These are phyloP conservation scores for Penicillium cosmopolitanum DNA, from an alignment of 495 filamentous ascomycete genomes.

Conservation along the genomic window DNA sequence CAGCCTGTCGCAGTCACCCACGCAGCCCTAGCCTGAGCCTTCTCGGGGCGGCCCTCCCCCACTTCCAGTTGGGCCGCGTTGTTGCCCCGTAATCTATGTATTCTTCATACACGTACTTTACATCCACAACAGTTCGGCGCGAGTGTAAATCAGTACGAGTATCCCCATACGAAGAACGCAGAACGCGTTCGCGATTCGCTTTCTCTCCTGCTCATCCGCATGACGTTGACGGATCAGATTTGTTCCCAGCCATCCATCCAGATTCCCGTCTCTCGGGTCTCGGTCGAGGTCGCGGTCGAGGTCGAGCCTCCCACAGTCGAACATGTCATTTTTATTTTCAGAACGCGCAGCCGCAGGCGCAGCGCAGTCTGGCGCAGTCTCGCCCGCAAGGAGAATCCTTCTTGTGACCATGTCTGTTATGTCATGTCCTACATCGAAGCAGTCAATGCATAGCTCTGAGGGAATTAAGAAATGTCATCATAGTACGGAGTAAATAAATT, in stretches of 20 bases:
- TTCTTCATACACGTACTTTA: constrained; percentile 1
- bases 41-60: constrained; percentile 2
- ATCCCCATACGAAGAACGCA: neutral
- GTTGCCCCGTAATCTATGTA: neutral
- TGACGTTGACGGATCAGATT: constrained; percentile 12
- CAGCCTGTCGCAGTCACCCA: constrained; percentile 26
- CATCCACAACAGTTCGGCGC: neutral
- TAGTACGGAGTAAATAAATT: too few relatives aligned
- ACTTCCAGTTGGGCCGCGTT: constrained; percentile 24
- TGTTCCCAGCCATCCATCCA: constrained; percentile 4
- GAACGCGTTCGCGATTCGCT: constrained; percentile 4
- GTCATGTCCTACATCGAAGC: constrained; percentile 33
- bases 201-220: constrained; percentile 8
- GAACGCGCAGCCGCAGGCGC: constrained; percentile 4
- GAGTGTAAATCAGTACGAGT: neutral
- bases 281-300: neutral
- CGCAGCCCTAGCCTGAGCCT: constrained; percentile 13
- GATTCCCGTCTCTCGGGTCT: neutral
- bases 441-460: neutral
- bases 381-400: constrained; percentile 29
- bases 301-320: constrained; percentile 2
- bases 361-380: neutral
- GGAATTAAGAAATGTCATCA: neutral
- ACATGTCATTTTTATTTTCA: constrained; percentile 14
- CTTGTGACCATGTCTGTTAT: constrained; percentile 19